These are phyloP conservation scores for Chernovozyma sophiae-reginae DNA, from an alignment of 1,139 yeast genomes.

Conservation along the genomic window DNA sequence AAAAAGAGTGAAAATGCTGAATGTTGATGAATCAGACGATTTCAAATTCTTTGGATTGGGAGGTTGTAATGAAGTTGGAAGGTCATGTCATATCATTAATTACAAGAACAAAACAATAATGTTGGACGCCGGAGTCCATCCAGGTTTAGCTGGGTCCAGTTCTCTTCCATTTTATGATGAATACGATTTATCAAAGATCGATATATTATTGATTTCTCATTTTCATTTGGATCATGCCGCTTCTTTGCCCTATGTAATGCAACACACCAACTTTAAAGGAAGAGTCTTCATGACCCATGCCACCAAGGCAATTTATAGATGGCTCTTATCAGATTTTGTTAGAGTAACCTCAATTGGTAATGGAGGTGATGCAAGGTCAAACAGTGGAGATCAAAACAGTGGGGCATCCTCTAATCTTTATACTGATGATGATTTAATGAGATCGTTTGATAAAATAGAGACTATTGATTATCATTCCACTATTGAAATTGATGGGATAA, in stretches of 20 bases:
- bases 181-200: conserved; percentile 83
- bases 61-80: conserved; percentile 99
- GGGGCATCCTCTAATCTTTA: conserved; percentile 53
- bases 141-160: conserved; percentile 86
- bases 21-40: conserved; percentile 30
- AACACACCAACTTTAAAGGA: conserved; percentile 89
- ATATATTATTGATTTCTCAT: conserved; percentile 81
- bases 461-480: conserved; percentile 96
- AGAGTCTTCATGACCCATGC: conserved; percentile 99
- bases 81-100: conserved; percentile 90
- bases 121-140: conserved; percentile 98
- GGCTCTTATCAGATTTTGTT: conserved; percentile 93
- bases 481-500: conserved; percentile 85
- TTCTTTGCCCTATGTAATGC: conserved; percentile 96
- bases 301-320: conserved; percentile 93
- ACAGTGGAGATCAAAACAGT: conserved; percentile 17
- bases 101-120: conserved; percentile 94
- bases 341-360: conserved; percentile 77
- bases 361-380: conserved; percentile 25
- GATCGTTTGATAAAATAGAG: conserved; percentile 85
- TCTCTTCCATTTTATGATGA: conserved; percentile 95
- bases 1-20: too few species aligned
- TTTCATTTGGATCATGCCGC: conserved; percentile 98
- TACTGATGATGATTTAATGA: conserved; percentile 85
- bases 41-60: conserved; percentile 89